phyloP scores from a whole-genome alignment of 1,284 basidiomycete genomes.

The Pseudozyma thailandica region DNA sequence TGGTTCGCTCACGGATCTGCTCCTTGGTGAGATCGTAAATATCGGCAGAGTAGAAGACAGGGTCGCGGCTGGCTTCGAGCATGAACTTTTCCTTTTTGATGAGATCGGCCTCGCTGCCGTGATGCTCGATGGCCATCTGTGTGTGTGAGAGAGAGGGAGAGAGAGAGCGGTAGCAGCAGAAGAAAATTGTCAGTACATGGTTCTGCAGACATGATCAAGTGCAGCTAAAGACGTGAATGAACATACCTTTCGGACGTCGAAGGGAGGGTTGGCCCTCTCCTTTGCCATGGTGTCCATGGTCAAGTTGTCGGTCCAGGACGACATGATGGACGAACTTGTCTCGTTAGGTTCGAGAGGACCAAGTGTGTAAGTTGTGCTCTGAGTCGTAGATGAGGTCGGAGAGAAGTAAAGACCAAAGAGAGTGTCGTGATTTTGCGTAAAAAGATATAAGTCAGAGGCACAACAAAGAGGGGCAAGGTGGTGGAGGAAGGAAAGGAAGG shows the following conservation, averaged over 20 bases:
- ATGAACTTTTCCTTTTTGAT: conserved; percentile 69
- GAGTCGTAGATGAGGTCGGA: neutral
- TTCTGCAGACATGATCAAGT: neutral
- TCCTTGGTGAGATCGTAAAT: conserved; percentile 73
- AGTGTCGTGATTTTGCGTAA: neutral
- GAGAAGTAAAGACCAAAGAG: neutral
- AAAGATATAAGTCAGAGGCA: neutral
- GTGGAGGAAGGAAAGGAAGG: conserved; percentile 3
- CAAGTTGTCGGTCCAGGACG: conserved; percentile 50
- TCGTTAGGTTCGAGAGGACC: conserved; percentile 33
- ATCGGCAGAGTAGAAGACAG: conserved; percentile 72
- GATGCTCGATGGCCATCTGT: conserved; percentile 68
- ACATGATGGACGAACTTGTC: conserved; percentile 41
- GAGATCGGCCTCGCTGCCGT: conserved; percentile 67
- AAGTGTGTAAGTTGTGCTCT: neutral
- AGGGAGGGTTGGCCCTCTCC: conserved; percentile 71
- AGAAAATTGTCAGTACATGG: neutral
- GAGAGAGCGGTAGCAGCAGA: neutral
- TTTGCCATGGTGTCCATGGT: conserved; percentile 68
- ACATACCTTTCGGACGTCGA: conserved; percentile 70
- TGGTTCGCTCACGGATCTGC: conserved; percentile 70
- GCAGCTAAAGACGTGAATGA: neutral
- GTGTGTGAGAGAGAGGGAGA: neutral
- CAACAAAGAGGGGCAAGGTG: neutral
- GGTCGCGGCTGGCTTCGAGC: conserved; percentile 72